phyloP scores from a whole-genome alignment of 257 asterid genomes.

The Capsicum pubescens region DNA sequence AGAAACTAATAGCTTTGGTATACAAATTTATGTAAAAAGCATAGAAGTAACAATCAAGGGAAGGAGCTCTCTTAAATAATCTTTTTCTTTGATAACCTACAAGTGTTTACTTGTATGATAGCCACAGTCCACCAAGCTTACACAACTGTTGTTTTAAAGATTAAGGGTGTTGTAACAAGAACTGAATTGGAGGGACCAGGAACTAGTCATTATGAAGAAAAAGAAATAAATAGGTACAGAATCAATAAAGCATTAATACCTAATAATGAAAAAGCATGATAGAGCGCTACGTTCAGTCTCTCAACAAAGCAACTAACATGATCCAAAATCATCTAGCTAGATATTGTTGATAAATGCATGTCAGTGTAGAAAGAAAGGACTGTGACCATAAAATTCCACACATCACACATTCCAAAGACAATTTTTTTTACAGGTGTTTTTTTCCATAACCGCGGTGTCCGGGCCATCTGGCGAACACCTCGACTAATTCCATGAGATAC shows the following conservation, averaged over 20 bases:
- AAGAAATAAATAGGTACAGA: neutral
- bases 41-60: neutral
- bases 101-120: neutral
- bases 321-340: conserved; percentile 2
- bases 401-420: neutral
- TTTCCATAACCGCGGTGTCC: no score
- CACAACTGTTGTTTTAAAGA: neutral
- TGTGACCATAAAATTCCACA: neutral
- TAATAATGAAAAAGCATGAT: neutral
- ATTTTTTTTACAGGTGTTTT: neutral
- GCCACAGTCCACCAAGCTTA: conserved; percentile 20
- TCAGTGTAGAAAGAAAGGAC: neutral
- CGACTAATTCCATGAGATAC: no score
- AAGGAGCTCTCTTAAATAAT: neutral
- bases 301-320: conserved; percentile 6
- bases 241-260: no score
- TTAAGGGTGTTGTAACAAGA: neutral
- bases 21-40: neutral
- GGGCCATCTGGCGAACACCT: no score
- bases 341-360: conserved; percentile 16
- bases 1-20: neutral
- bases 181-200: neutral
- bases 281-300: neutral
- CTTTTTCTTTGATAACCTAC: neutral
- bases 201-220: conserved; percentile 8